Conservation (phyloP, 768 basidiomycete species). For the Xanthoconium stramineum region DNA sequence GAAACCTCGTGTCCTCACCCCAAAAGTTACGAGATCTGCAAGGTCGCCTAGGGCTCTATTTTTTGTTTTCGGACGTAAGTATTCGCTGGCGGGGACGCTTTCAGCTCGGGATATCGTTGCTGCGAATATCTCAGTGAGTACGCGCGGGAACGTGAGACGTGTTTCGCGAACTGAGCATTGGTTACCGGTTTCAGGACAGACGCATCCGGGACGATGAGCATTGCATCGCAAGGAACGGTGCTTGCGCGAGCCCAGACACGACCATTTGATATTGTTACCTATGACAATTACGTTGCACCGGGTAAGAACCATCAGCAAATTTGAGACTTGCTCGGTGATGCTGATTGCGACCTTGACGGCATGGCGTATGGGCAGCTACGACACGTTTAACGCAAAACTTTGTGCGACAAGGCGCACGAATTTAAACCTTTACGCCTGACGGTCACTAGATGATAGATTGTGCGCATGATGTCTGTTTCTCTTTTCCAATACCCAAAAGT, state of each 20-base stretch:
- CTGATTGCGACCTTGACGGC: slow-evolving; percentile 18
- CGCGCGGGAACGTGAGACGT: slow-evolving; percentile 10
- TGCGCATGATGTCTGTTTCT: slow-evolving; percentile 1
- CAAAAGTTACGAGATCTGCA: slow-evolving; percentile 78
- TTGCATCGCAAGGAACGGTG: slow-evolving; percentile 57
- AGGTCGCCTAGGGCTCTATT: slow-evolving; percentile 79
- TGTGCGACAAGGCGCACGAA: slow-evolving; percentile 53
- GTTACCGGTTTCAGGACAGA: slow-evolving; percentile 39
- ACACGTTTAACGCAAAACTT: slow-evolving; percentile 59
- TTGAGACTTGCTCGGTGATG: slow-evolving; percentile 13
- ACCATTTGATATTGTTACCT: slow-evolving; percentile 74
- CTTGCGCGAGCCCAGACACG: slow-evolving; percentile 73
- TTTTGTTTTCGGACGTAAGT: slow-evolving; percentile 89
- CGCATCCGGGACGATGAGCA: slow-evolving; percentile 45
- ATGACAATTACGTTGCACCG: slow-evolving; percentile 72
- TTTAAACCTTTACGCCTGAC: slow-evolving; percentile 48
- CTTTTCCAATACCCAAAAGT: neutral
- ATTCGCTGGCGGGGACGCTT: slow-evolving; percentile 76
- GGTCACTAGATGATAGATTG: slow-evolving; percentile 31
- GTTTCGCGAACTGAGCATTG: slow-evolving; percentile 13
- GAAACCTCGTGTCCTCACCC: slow-evolving; percentile 79
- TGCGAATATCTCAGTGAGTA: slow-evolving; percentile 73
- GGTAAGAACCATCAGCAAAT: slow-evolving; percentile 48
- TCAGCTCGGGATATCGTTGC: slow-evolving; percentile 68
- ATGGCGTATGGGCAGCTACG: slow-evolving; percentile 31